Evolutionary conservation across 2,329 filamentous ascomycete species (phyloP).

Genomic region (Malbranchea cinnamomea): DNA sequence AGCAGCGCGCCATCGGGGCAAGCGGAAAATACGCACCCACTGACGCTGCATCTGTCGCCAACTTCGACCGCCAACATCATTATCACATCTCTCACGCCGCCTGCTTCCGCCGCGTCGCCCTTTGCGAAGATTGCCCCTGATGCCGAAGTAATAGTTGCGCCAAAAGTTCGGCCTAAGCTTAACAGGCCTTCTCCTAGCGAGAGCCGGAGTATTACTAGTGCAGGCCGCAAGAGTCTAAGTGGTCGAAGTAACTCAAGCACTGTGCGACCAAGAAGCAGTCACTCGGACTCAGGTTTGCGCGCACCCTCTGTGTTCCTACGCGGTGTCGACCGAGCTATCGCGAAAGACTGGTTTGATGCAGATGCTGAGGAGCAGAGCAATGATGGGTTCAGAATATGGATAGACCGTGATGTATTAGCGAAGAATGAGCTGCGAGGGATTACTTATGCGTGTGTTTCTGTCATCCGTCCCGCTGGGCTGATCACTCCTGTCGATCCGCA

Average conservation of each 20-base stretch:
- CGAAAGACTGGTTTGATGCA: conserved; percentile 65
- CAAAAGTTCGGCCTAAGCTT: conserved; percentile 66
- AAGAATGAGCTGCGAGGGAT: conserved; percentile 60
- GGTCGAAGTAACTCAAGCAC: conserved; percentile 61
- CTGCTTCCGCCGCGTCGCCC: conserved; percentile 48
- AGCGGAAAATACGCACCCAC: conserved; percentile 50
- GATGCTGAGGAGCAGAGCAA: conserved; percentile 40
- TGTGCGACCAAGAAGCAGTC: conserved; percentile 41
- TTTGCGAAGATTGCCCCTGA: conserved; percentile 91
- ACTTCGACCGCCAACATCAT: conserved; percentile 90
- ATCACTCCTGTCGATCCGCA: conserved; percentile 55
- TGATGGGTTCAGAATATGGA: conserved; percentile 59
- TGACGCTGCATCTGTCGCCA: conserved; percentile 85
- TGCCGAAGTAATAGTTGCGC: conserved; percentile 92
- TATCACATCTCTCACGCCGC: conserved; percentile 67
- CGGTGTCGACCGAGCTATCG: conserved; percentile 56
- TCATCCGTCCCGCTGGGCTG: conserved; percentile 69
- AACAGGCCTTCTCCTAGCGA: conserved; percentile 51
- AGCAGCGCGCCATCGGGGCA: conserved; percentile 32
- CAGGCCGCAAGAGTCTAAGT: conserved; percentile 56
- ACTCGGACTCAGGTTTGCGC: conserved; percentile 46
- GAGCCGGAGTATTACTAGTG: conserved; percentile 64
- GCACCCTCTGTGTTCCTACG: conserved; percentile 57
- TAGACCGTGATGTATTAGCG: conserved; percentile 62
- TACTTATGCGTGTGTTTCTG: conserved; percentile 65